Percentiles rank a stretch among this genome's conserved stretches.
Conservation (phyloP, 2,329 filamentous ascomycete genomes). For the Paraconiothyrium sp. region DNA sequence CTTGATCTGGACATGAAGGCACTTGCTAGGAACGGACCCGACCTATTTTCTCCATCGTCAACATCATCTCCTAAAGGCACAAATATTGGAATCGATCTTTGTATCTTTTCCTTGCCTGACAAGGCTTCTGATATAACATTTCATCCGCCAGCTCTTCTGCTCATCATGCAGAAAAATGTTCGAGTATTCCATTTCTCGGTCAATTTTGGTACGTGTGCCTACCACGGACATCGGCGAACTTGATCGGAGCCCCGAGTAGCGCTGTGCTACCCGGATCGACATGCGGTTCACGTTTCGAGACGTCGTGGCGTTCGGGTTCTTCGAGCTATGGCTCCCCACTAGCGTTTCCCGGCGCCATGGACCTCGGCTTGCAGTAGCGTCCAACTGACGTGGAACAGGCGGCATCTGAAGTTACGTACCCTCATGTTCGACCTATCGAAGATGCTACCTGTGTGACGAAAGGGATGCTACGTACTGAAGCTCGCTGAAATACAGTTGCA, state of each 20-base stretch:
- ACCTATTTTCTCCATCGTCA: not conserved
- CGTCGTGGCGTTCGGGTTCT: not conserved
- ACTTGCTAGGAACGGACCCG: not conserved
- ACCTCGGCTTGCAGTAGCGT: conserved; percentile 16
- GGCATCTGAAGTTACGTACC: not conserved
- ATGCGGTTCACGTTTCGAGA: not conserved
- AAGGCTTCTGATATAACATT: not conserved
- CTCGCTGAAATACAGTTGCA: too few species aligned
- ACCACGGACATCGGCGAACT: not conserved
- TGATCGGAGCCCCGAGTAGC: not conserved
- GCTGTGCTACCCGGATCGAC: not conserved
- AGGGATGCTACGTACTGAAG: not conserved
- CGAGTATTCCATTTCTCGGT: not conserved
- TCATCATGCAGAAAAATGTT: not conserved
- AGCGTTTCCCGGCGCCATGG: conserved; percentile 19
- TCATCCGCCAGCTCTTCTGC: not conserved
- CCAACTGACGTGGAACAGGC: not conserved
- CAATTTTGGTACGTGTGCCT: not conserved
- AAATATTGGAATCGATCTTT: not conserved
- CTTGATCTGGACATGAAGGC: not conserved
- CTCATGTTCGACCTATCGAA: not conserved
- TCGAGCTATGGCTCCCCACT: conserved; percentile 26
- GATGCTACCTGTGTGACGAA: not conserved
- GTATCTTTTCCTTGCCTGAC: not conserved
- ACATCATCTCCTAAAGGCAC: not conserved